These are phyloP conservation scores for Erysimum cheiri DNA, from an alignment of 441 rosid genomes.

Conservation along the genomic window DNA sequence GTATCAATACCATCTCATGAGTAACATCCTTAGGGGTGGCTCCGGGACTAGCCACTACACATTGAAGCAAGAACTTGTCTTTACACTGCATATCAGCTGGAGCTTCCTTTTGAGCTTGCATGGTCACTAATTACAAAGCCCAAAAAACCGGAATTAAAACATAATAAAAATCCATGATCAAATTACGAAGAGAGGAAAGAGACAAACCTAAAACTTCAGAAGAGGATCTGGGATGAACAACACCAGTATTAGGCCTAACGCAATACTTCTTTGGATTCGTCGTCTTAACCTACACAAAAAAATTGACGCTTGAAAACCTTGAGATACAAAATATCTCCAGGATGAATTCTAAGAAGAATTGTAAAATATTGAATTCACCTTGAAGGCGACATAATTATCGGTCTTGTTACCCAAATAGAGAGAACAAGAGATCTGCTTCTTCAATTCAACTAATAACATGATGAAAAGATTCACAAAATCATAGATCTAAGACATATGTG, in stretches of 20 bases:
- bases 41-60: conserved; percentile 67
- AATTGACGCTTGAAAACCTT: conserved; percentile 6
- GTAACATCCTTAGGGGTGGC: conserved; percentile 62
- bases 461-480: neutral
- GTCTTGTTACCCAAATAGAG: conserved; percentile 74
- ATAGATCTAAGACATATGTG: conserved; percentile 26
- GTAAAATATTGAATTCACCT: conserved; percentile 49
- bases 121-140: conserved; percentile 57
- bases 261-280: conserved; percentile 86
- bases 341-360: neutral
- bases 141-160: conserved; percentile 1
- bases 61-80: conserved; percentile 90
- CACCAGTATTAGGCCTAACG: conserved; percentile 82
- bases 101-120: conserved; percentile 93
- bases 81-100: conserved; percentile 89
- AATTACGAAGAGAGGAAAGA: neutral
- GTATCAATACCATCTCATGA: conserved; percentile 66
- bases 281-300: conserved; percentile 68
- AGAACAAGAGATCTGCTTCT: conserved; percentile 80
- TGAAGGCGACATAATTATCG: conserved; percentile 77
- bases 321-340: conserved; percentile 13
- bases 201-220: conserved; percentile 68
- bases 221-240: conserved; percentile 68
- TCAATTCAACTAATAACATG: conserved; percentile 69
- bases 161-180: conserved; percentile 13